Evolutionary conservation across 2,329 filamentous ascomycete genomes (phyloP).

Genomic region (Dothidotthia symphoricarpi): DNA sequence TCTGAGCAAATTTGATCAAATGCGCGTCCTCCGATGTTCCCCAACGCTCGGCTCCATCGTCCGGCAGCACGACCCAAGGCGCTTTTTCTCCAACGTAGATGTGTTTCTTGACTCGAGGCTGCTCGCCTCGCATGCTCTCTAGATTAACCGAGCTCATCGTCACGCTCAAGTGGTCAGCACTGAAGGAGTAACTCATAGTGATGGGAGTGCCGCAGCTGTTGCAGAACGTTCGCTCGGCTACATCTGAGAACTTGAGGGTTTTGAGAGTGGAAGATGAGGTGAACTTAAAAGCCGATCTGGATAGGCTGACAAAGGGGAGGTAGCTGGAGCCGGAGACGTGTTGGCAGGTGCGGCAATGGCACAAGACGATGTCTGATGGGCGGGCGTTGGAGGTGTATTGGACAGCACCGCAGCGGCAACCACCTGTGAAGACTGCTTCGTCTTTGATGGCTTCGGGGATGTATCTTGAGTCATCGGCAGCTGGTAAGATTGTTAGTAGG

Average conservation of each 20-base stretch:
- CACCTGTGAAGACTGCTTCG: constrained; percentile 38
- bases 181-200: constrained; percentile 44
- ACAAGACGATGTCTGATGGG: constrained; percentile 43
- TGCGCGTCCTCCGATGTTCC: constrained; percentile 20
- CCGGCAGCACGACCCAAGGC: constrained; percentile 28
- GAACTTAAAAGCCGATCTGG: constrained; percentile 37
- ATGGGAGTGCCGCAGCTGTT: constrained; percentile 49
- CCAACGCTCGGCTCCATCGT: constrained; percentile 30
- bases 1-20: constrained; percentile 7
- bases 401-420: constrained; percentile 47
- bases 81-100: constrained; percentile 48
- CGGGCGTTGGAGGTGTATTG: constrained; percentile 42
- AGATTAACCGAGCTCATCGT: constrained; percentile 47
- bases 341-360: constrained; percentile 52
- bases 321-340: constrained; percentile 50
- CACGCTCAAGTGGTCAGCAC: constrained; percentile 35
- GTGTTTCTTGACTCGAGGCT: constrained; percentile 38
- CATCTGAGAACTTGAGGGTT: constrained; percentile 39
- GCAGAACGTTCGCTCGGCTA: constrained; percentile 49
- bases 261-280: constrained; percentile 30
- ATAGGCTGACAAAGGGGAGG: constrained; percentile 45
- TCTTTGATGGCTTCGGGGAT: constrained; percentile 7
- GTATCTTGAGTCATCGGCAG: constrained; percentile 27
- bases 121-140: constrained; percentile 35
- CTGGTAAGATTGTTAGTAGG: constrained; percentile 13